phyloP scores from a whole-genome alignment of 179 eudicot genomes.

The Heliamphora pulchella region DNA sequence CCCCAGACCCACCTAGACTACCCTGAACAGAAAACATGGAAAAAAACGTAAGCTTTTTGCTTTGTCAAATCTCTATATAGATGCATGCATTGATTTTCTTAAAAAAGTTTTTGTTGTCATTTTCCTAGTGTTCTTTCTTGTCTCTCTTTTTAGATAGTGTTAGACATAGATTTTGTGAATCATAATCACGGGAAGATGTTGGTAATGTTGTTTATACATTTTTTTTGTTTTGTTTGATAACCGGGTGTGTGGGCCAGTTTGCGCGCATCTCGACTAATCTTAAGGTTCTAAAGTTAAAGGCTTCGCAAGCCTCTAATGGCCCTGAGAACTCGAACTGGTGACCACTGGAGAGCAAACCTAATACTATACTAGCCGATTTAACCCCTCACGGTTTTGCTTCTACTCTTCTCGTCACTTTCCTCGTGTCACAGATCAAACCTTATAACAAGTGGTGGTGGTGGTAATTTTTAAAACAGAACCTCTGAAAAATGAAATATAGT shows the following conservation, averaged over 20 bases:
- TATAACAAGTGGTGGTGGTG: slow-evolving; percentile 12
- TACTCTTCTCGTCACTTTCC: slow-evolving; percentile 27
- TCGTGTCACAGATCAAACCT: slow-evolving; percentile 10
- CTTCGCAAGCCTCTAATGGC: no score
- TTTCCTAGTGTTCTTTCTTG: background rate
- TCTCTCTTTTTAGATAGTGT: background rate
- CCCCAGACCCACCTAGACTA: slow-evolving; percentile 25
- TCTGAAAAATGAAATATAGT: background rate
- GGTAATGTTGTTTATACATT: slow-evolving; percentile 17
- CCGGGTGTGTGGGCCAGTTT: no score
- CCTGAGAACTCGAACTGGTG: no score
- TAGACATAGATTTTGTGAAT: slow-evolving; percentile 12
- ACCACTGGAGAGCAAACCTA: no score
- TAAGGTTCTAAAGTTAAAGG: no score
- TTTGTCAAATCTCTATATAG: background rate
- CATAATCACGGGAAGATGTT: slow-evolving; percentile 19
- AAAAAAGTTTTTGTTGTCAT: background rate
- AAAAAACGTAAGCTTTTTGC: slow-evolving; percentile 22
- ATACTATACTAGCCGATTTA: no score
- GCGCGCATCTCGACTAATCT: no score
- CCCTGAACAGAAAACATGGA: background rate
- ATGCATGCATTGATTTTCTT: background rate
- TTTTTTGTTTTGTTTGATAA: slow-evolving; percentile 9
- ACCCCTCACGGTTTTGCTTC: no score
- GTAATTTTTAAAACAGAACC: background rate